These are phyloP conservation scores for Psophocarpus tetragonolobus DNA, from an alignment of 306 rosid species.

Conservation along the genomic window DNA sequence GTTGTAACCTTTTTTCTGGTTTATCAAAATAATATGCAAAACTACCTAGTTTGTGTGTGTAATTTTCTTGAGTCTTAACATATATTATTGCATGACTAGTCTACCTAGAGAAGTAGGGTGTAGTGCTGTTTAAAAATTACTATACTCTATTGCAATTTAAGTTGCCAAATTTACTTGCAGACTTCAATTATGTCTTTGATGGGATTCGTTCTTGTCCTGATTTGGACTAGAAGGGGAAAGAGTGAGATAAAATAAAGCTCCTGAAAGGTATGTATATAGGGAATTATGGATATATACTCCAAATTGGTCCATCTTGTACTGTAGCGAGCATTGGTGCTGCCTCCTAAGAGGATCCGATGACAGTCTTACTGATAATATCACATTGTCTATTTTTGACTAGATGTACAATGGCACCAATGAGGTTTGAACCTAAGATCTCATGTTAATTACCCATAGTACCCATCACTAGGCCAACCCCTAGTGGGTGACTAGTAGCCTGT, in stretches of 20 bases:
- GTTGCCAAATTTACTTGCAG: constrained; percentile 54
- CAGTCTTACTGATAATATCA: constrained; percentile 1
- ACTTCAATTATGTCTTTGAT: constrained; percentile 93
- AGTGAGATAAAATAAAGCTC: constrained; percentile 22
- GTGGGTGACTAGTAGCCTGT: not conserved
- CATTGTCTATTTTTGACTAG: not conserved
- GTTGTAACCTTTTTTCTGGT: not conserved
- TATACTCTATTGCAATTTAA: constrained; percentile 16
- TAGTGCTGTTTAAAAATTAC: constrained; percentile 2
- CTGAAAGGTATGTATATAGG: constrained; percentile 17
- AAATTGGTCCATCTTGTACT: constrained; percentile 23
- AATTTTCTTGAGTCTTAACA: not conserved
- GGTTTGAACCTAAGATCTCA: too few relatives aligned
- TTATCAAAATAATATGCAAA: not conserved
- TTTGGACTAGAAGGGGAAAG: constrained; percentile 71
- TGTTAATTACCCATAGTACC: too few relatives aligned
- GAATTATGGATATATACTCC: not conserved
- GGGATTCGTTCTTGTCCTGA: constrained; percentile 92
- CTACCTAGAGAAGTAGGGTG: not conserved
- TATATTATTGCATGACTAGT: not conserved
- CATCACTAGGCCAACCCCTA: too few relatives aligned
- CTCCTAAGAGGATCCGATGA: not conserved
- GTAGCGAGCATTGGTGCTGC: not conserved
- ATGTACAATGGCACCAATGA: too few relatives aligned
- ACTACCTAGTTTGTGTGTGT: not conserved